These are phyloP conservation scores for Saturnispora kantuleensis DNA, from an alignment of 805 yeast genomes.

Conservation along the genomic window DNA sequence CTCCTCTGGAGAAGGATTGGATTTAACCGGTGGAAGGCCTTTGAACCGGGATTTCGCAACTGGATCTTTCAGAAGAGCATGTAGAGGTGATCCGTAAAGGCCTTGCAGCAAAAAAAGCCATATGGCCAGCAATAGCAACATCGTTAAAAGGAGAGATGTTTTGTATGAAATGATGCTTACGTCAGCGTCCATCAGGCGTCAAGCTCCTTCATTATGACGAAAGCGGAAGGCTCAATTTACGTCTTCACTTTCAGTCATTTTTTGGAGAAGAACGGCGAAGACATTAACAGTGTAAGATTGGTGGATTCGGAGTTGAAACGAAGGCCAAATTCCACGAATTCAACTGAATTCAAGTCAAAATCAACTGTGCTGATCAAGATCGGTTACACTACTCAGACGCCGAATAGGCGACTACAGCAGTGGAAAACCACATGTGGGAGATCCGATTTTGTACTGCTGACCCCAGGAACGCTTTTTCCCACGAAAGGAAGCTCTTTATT, in stretches of 20 bases:
- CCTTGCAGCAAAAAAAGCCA: background rate
- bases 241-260: constrained; percentile 39
- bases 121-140: background rate
- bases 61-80: background rate
- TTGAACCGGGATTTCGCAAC: constrained; percentile 11
- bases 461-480: constrained; percentile 22
- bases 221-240: constrained; percentile 35
- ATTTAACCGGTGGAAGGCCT: constrained; percentile 29
- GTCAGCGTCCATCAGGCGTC: background rate
- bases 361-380: constrained; percentile 37
- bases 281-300: constrained; percentile 31
- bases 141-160: background rate
- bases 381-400: constrained; percentile 43
- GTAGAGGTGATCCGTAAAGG: background rate
- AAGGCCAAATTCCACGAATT: constrained; percentile 17
- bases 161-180: background rate
- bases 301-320: constrained; percentile 19
- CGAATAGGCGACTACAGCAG: constrained; percentile 33
- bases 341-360: constrained; percentile 30
- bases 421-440: constrained; percentile 47
- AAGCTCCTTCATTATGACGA: background rate
- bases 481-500: background rate
- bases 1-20: constrained; percentile 26
- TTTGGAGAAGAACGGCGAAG: constrained; percentile 19
- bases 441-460: constrained; percentile 28